Base-by-base conservation (phyloP, 2,329 filamentous ascomycete genomes). In the Monosporascus cannonballus region DNA sequence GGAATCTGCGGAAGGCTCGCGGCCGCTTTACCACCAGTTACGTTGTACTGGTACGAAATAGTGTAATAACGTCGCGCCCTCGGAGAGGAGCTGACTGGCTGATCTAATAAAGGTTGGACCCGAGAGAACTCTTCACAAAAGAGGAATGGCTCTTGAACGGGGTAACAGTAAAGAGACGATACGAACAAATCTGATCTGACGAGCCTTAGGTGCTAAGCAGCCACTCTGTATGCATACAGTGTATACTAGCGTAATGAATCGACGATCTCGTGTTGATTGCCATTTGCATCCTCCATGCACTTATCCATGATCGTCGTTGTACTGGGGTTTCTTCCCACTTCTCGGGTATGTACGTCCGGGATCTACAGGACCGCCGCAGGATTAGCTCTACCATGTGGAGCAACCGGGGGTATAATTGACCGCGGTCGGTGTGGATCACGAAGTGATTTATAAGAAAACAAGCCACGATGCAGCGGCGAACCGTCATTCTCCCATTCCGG, bases 381-480 rank as follows among this genome's bases (percentile, higher is more conserved):
- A 55, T 55, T 53, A 50, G 53, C 50, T 52, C 38, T 55, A 34
- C 34, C 25, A 51, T 50, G 52, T 55, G 49, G 50, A 45, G 51
- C 47, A 41, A 47, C 30, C 4, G 11, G 30, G 4, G 14, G 4
- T 34, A 34, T 9, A 14, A 34, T 4, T 9, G 30, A 34, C 30
- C 11, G 9, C 30, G 11, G 11, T 14, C 11, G 30, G 30, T 54
- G 48, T 48, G 39, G 48, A 47, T 38, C 24, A 34, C 17, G 39
- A 51, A 47, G 53, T 44, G 49, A 50, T 39, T 57, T 51, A 56
- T 45, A 52, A 44, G 52, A 49, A 50, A 37, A 50, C 57, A 55
- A 56, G 54, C 59, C 60, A 63, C 57, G 59, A 62, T 62, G 59
- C 59, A 49, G 60, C 56, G 58, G 56, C 50, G 54, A 60, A 56